Base-by-base conservation (phyloP, 176 grass and related monocot genomes). In the Ananas comosus region DNA sequence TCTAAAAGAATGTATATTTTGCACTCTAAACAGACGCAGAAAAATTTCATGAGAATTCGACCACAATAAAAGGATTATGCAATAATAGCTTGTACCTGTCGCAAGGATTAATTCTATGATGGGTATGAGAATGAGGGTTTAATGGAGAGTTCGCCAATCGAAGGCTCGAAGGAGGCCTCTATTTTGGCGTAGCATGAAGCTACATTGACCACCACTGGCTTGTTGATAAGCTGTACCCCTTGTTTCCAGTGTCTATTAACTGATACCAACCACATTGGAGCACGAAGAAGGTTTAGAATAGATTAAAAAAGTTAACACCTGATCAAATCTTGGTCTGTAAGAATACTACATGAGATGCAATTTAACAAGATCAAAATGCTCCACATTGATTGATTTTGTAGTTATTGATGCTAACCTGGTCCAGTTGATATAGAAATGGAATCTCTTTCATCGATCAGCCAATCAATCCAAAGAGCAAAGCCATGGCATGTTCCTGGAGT, bases 191-290 rank as follows among this genome's bases (percentile, higher is more conserved):
- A 70, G 1, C 64, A 80, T n/a, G 17, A 54, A 4, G 14, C 18
- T 24, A 61, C 67, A 51, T 85, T 65, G 70, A 89, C 72, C 13
- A 65, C 59, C 49, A 82, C 64, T 66, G 88, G 86, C 65, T 73
- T 83, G 85, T 73, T 92, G n/a, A 96, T 73, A 65, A 96, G 86
- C 81, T 89, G 86, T 51, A 89, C 79, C 2, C 88, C 88, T 77
- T 92, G 92, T 63, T 89, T 96, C 88, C 88, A 91, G 79, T 87
- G 89, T 85, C 88, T 75, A 65, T 59, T 87, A 72, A 83, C 92
- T 92, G 86, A 66, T 52, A 49, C 71, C 77, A 76, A 63, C 53
- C 79, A 16, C 11, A 9, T 42, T 42, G 5, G n/a, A 42, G 65
- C 0, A 51, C 22, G 0, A 51, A n/a, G 25, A 8, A 59, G 9